Evolutionary conservation across 2,329 filamentous ascomycete genomes (phyloP).

Genomic region (Stemphylium lycopersici): DNA sequence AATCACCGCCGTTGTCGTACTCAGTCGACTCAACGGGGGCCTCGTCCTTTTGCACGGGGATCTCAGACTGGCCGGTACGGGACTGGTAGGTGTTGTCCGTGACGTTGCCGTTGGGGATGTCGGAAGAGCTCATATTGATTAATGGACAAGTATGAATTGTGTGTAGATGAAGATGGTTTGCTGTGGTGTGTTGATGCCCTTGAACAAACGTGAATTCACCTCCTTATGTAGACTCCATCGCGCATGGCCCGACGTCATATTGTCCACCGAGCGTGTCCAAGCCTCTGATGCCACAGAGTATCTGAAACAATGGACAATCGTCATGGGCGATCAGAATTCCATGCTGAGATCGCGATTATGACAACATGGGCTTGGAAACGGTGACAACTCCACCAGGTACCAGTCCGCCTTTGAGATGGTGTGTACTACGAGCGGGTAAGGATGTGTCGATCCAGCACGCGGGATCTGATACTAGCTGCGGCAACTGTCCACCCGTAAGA

Average conservation of each 20-base stretch:
- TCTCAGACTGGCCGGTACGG: constrained; percentile 53
- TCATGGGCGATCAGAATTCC: not conserved
- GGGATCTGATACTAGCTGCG: constrained; percentile 14
- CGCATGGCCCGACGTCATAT: constrained; percentile 4
- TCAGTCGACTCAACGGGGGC: constrained; percentile 51
- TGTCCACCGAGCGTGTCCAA: not conserved
- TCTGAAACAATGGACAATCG: not conserved
- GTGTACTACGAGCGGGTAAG: constrained; percentile 12
- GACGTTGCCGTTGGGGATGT: constrained; percentile 42
- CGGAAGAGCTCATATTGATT: constrained; percentile 39
- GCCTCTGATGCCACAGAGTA: not conserved
- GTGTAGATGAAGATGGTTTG: not conserved
- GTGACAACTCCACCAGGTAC: constrained; percentile 2
- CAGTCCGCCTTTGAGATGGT: constrained; percentile 11
- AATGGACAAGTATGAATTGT: no score
- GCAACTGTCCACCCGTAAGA: constrained; percentile 17
- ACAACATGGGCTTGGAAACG: constrained; percentile 26
- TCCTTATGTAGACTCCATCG: constrained; percentile 4
- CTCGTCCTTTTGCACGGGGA: constrained; percentile 57
- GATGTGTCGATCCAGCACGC: constrained; percentile 19
- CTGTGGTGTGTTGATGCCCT: not conserved
- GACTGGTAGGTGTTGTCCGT: constrained; percentile 55
- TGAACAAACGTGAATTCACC: not conserved
- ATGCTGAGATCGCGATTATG: constrained; percentile 19
- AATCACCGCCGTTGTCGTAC: constrained; percentile 55